These are phyloP conservation scores for Allantophomopsis lycopodina DNA, from an alignment of 2,329 filamentous ascomycete species.

Conservation along the genomic window DNA sequence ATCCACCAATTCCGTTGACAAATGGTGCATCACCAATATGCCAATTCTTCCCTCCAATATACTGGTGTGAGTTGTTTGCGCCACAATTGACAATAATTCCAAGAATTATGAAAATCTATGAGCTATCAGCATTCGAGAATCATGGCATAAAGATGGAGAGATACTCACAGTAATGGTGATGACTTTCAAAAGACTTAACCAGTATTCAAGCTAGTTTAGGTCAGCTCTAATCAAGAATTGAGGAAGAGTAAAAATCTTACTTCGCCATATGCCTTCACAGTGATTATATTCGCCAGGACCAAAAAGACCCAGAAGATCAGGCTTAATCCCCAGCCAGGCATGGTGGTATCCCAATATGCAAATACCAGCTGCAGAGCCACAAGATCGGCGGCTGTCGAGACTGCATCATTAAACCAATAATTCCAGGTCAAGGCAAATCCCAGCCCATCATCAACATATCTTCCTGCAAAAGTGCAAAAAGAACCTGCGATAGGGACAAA, in stretches of 20 bases:
- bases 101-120: constrained; percentile 45
- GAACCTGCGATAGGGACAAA: constrained; percentile 39
- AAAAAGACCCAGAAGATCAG: constrained; percentile 45
- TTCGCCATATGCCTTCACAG: constrained; percentile 39
- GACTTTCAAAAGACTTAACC: constrained; percentile 39
- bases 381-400: constrained; percentile 44
- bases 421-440: constrained; percentile 43
- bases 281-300: constrained; percentile 35
- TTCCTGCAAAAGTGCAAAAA: constrained; percentile 39
- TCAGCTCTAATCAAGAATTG: neutral
- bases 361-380: constrained; percentile 43
- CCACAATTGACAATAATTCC: constrained; percentile 46
- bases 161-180: constrained; percentile 30
- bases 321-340: constrained; percentile 49
- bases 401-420: constrained; percentile 54
- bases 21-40: constrained; percentile 46
- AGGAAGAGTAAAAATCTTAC: constrained; percentile 12
- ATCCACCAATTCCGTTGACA: constrained; percentile 49
- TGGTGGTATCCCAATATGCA: constrained; percentile 46
- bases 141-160: neutral
- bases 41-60: constrained; percentile 46
- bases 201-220: constrained; percentile 33
- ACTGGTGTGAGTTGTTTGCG: constrained; percentile 34
- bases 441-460: constrained; percentile 38
- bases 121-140: neutral